A percentile compares a stretch with the other conserved stretches of the same genome.
These are phyloP conservation scores for Cladorrhinum sp. DNA, from an alignment of 2,329 filamentous ascomycete genomes.

Conservation along the genomic window DNA sequence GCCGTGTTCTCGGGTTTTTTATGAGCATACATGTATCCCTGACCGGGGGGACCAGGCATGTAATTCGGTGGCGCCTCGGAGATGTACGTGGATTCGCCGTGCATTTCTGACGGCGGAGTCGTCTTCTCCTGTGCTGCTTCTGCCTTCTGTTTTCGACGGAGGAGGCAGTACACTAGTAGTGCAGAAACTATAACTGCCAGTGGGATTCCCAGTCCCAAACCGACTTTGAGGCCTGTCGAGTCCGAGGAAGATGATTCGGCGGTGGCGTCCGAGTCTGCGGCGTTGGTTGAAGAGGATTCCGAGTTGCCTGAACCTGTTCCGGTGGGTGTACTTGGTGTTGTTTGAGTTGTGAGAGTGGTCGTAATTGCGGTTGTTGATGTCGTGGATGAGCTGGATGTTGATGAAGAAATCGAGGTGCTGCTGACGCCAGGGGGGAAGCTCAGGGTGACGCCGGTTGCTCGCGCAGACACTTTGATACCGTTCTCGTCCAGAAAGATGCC, in stretches of 20 bases:
- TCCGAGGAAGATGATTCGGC: neutral
- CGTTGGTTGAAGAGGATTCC: neutral
- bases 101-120: neutral
- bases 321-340: neutral
- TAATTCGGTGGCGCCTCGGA: neutral
- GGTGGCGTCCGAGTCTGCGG: neutral
- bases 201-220: constrained; percentile 18
- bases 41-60: neutral
- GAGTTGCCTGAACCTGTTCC: neutral
- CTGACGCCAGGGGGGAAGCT: constrained; percentile 14
- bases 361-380: constrained; percentile 5
- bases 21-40: neutral
- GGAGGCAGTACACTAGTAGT: constrained; percentile 1
- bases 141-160: neutral
- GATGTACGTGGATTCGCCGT: neutral
- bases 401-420: neutral
- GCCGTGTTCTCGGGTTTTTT: neutral
- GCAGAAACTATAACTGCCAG: constrained; percentile 3
- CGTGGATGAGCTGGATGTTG: too few relatives aligned
- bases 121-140: neutral
- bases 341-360: neutral
- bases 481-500: constrained; percentile 16
- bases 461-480: neutral
- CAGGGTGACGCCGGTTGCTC: constrained; percentile 10
- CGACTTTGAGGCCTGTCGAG: constrained; percentile 15